Evolutionary conservation across 2,329 filamentous ascomycete genomes (phyloP).

Genomic region (Ceratocystis cubensis): DNA sequence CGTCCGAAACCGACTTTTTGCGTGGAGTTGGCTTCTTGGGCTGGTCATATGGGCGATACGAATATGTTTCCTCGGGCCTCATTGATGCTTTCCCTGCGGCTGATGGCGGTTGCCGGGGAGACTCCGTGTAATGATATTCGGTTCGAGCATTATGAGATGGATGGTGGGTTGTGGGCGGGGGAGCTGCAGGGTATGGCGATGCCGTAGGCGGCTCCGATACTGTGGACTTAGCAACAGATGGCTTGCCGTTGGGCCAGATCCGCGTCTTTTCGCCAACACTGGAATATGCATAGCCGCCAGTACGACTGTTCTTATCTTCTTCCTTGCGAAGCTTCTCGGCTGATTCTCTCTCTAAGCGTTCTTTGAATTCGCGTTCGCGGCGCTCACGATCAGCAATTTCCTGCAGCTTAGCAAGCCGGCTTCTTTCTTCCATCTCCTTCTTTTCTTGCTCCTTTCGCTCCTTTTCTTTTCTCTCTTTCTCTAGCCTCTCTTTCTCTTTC

Average conservation of each 20-base stretch:
- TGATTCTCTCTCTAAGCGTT: constrained; percentile 32
- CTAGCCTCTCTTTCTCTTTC: constrained; percentile 29
- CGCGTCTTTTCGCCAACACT: constrained; percentile 56
- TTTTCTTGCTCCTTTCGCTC: constrained; percentile 28
- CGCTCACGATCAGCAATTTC: constrained; percentile 34
- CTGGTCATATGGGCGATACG: constrained; percentile 66
- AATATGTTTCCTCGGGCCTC: constrained; percentile 51
- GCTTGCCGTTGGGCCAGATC: constrained; percentile 54
- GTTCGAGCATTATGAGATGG: constrained; percentile 25
- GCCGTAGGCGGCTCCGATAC: constrained; percentile 23
- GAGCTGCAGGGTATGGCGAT: background rate
- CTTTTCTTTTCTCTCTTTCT: constrained; percentile 32
- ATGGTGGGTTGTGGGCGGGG: constrained; percentile 24
- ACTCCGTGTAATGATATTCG: constrained; percentile 16
- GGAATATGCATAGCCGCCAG: constrained; percentile 45
- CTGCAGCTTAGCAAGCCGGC: constrained; percentile 25
- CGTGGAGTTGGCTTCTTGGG: constrained; percentile 46
- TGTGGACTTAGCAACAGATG: constrained; percentile 27
- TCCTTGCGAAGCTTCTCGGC: constrained; percentile 28
- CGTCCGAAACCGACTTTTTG: constrained; percentile 53
- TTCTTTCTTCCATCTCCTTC: constrained; percentile 26
- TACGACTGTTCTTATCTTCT: constrained; percentile 25
- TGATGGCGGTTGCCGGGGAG: constrained; percentile 30
- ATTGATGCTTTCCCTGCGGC: constrained; percentile 36
- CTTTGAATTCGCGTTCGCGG: constrained; percentile 33